Conservation (phyloP, 306 rosid species). For the Medicago lupulina region DNA sequence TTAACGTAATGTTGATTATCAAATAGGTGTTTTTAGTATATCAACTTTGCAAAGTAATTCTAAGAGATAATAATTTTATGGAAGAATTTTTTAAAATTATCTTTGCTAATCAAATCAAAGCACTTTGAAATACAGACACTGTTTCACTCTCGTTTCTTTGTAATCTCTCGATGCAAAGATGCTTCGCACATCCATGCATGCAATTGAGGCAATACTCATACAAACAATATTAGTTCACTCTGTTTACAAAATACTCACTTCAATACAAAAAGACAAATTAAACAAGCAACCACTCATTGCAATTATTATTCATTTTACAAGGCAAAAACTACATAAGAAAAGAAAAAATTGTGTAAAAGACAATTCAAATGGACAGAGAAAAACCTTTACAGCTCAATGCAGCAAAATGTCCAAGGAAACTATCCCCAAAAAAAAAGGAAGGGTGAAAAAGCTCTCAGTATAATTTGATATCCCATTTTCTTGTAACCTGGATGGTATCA, state of each 20-base stretch:
- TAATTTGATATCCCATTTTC: constrained; percentile 36
- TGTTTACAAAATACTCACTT: constrained; percentile 26
- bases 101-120: no score
- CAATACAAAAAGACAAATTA: constrained; percentile 36
- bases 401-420: constrained; percentile 36
- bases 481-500: constrained; percentile 33
- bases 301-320: constrained; percentile 40
- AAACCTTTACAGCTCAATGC: constrained; percentile 19
- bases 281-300: constrained; percentile 47
- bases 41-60: no score
- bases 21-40: no score
- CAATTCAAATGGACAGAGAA: not conserved
- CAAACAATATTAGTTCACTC: constrained; percentile 31
- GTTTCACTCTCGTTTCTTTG: no score
- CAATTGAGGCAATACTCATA: no score
- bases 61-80: no score
- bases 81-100: no score
- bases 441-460: constrained; percentile 32
- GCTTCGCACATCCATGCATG: not conserved
- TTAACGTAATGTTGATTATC: no score
- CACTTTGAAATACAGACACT: no score
- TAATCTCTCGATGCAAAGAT: no score
- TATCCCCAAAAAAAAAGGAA: constrained; percentile 43
- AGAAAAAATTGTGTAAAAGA: constrained; percentile 1
- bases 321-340: constrained; percentile 27